Conservation (phyloP, 2,329 filamentous ascomycete species). For the Calycina herbarum region DNA sequence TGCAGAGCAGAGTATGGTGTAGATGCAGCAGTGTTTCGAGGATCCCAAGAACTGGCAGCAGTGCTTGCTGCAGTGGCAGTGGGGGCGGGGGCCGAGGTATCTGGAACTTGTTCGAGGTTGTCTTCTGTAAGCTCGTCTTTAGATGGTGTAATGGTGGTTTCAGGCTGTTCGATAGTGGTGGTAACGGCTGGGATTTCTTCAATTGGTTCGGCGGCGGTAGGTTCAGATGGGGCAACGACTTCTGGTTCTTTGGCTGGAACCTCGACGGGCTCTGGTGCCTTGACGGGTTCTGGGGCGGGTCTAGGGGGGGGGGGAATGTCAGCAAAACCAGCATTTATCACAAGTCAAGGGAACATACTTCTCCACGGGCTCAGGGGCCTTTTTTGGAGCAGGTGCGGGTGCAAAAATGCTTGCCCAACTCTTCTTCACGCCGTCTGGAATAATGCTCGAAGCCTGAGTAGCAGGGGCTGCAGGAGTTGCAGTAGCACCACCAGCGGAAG, state of each 20-base stretch:
- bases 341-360: conserved; percentile 26
- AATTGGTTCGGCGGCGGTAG: conserved; percentile 42
- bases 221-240: conserved; percentile 35
- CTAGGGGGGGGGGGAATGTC: conserved; percentile 24
- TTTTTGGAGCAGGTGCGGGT: conserved; percentile 53
- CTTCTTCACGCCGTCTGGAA: conserved; percentile 48
- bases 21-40: conserved; percentile 60
- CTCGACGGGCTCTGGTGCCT: conserved; percentile 49
- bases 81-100: conserved; percentile 73
- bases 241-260: conserved; percentile 43
- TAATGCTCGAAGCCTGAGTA: conserved; percentile 41
- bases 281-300: conserved; percentile 33
- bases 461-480: conserved; percentile 41
- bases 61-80: conserved; percentile 89
- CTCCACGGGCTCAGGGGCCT: conserved; percentile 46
- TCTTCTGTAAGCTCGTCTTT: conserved; percentile 85
- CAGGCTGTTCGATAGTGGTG: conserved; percentile 34
- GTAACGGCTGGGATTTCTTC: conserved; percentile 33
- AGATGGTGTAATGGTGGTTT: conserved; percentile 63
- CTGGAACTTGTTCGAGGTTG: conserved; percentile 88
- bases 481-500: conserved; percentile 40
- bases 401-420: conserved; percentile 78
- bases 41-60: conserved; percentile 80
- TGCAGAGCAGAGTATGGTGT: conserved; percentile 65
- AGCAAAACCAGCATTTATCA: conserved; percentile 29